Base-by-base conservation (phyloP, 139 green algal species). In the Desmodesmus armatus region DNA sequence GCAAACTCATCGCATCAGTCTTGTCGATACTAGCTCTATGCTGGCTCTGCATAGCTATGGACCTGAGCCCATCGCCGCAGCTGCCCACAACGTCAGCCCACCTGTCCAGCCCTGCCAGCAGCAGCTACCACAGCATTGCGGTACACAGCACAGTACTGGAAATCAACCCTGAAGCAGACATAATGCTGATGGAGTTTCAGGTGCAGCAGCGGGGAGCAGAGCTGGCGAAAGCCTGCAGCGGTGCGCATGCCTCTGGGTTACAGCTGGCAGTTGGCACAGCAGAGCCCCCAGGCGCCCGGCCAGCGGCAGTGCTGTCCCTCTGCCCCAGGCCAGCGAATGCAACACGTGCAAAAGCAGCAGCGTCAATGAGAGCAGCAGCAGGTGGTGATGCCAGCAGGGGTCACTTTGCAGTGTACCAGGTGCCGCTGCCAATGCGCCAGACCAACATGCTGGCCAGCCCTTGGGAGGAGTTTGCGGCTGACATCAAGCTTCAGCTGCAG, bases 71-170 rank as follows among this genome's bases (percentile, higher is more conserved):
- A 13, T 25, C 21, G 3, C 71, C 41, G n/a, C 71, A 63, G 31
- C 27, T 9, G 29, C 71, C 63, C 9, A 6, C 60, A 69, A 39
- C 60, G 0, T 39, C n/a, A 37, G 60, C 7, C 7, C 60, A 69
- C 60, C 71, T 40, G 44, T 37, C 43, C n/a, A n/a, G 9, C 49
- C 73, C 49, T 19, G 31, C 29, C 47, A 66, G 51, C 49, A 5
- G 5, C 35, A 41, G 74, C 21, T 29, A 19, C 49, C 47, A 51
- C 51, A 81, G n/a, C 71, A 79, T 74, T 17, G 13, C 9, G 25
- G 13, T 81, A 51, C 6, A 81, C 51, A 81, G 74, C 49, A 53
- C 49, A 29, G 47, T 81, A 13, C 33, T 51, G 47, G 33, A n/a
- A 21, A 51, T 81, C 5, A 51, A 81, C 33, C 6, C 69, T 31